Conservation (phyloP, 75 land plant genomes). For the Cupressus sempervirens region DNA sequence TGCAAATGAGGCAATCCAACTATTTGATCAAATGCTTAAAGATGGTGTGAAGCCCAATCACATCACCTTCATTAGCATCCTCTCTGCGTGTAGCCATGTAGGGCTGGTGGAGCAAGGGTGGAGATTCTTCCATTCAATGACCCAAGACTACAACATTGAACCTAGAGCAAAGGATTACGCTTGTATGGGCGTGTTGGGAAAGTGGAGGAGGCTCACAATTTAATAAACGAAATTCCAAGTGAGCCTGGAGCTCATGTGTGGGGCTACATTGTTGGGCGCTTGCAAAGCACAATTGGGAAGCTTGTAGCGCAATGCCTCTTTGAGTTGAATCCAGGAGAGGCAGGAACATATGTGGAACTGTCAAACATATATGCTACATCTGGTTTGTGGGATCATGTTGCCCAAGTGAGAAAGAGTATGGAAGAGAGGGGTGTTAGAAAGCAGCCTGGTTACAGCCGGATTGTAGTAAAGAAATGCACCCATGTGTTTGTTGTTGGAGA, state of each 20-base stretch:
- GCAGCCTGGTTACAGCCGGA: constrained; percentile 12
- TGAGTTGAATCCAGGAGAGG: constrained; percentile 26
- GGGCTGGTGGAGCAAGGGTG: constrained; percentile 66
- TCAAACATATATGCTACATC: constrained; percentile 14
- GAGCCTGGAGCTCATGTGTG: constrained; percentile 65
- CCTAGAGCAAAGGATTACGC: constrained; percentile 71
- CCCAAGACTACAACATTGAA: constrained; percentile 22
- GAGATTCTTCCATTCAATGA: constrained; percentile 45
- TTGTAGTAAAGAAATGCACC: not conserved
- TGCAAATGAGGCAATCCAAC: constrained; percentile 40
- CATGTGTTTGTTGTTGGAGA: constrained; percentile 9
- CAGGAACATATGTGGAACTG: constrained; percentile 1
- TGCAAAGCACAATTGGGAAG: constrained; percentile 65
- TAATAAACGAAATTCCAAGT: constrained; percentile 58
- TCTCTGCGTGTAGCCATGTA: constrained; percentile 66
- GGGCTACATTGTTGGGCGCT: constrained; percentile 72
- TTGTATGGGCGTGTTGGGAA: constrained; percentile 68
- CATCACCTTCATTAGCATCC: constrained; percentile 46
- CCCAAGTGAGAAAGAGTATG: constrained; percentile 2
- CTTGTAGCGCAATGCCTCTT: constrained; percentile 50
- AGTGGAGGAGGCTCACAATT: constrained; percentile 48
- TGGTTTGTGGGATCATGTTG: constrained; percentile 12
- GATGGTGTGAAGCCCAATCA: constrained; percentile 50
- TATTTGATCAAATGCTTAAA: constrained; percentile 42
- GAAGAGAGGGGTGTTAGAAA: constrained; percentile 5